Base-by-base conservation (phyloP, 2,329 filamentous ascomycete species). In the Fusarium piperis region DNA sequence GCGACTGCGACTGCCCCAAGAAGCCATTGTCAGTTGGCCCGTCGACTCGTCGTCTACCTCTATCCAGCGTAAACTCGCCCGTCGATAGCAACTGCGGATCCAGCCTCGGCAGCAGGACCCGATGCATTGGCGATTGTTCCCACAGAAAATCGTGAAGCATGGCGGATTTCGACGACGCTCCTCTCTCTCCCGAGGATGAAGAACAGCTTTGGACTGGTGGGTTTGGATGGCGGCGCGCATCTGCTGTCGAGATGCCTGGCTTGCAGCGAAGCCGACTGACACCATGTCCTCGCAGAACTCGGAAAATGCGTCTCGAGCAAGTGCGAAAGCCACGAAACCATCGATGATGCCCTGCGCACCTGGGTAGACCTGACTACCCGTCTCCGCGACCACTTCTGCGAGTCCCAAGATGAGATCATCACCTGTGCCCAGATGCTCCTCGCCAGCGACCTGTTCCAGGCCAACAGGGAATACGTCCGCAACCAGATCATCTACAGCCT, bases 401-500 rank as follows among this genome's bases (percentile, higher is more conserved):
- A 89, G 64, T 91, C 90, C 74, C 93, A 97, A 74, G 90, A 95
- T 78, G 93, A 97, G 77, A 86, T 97, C 64, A 90, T 91, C 26
- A 89, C 87, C 75, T 98, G 95, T 84, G 92, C 93, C 66, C 92
- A 93, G 80, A 90, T 90, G 80, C 88, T 99, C 38, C 85, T 97
- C 64, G 86, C 91, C 59, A 94, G 94, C 79, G 83, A 85, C 18
- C 85, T 98, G 48, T 99, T 97, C 81, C 82, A 83, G 28, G 82
- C 86, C 15, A 92, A 98, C 80, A 88, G 90, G 73, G 92, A 94
- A 64, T 98, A 99, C 82, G 93, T 98, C 70, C 93, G 95, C 70
- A 93, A 90, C 48, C 96, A 98, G 83, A 94, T 99, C 77, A 90
- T 98, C 72, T 94, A 97, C 82, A 95, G 94, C 80, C 86, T 99